These are phyloP conservation scores for Spathaspora boniae DNA, from an alignment of 805 yeast genomes.

Conservation along the genomic window DNA sequence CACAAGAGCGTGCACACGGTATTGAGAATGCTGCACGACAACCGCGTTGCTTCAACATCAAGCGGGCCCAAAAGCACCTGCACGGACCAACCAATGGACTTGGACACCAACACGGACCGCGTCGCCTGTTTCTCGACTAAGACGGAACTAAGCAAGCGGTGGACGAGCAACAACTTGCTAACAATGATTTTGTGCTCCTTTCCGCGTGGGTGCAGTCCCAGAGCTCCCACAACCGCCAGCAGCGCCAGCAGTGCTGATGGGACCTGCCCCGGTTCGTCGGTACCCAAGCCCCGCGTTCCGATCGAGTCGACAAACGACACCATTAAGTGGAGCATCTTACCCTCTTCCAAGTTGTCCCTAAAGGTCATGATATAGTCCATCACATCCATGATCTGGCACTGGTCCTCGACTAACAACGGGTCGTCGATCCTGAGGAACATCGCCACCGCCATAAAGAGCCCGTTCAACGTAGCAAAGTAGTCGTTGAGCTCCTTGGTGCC, in stretches of 20 bases:
- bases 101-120: conserved; percentile 39
- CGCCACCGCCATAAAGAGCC: conserved; percentile 37
- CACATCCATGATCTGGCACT: conserved; percentile 57
- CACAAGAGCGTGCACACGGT: conserved; percentile 45
- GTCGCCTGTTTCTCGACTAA: conserved; percentile 25
- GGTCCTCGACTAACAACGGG: conserved; percentile 54
- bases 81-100: conserved; percentile 54
- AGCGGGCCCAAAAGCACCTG: conserved; percentile 50
- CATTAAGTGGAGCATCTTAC: conserved; percentile 39
- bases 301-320: conserved; percentile 49
- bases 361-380: conserved; percentile 54
- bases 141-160: conserved; percentile 47
- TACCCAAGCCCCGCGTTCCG: conserved; percentile 55
- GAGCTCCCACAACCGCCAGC: too few species aligned
- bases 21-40: conserved; percentile 58
- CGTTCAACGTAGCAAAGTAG: conserved; percentile 27
- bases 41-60: conserved; percentile 58
- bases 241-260: conserved; percentile 14
- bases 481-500: conserved; percentile 13
- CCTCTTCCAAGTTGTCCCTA: conserved; percentile 34
- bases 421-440: conserved; percentile 47
- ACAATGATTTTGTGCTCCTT: conserved; percentile 56
- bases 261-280: conserved; percentile 27
- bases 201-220: too few species aligned
- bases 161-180: conserved; percentile 58